Base-by-base conservation (phyloP, 2,329 filamentous ascomycete species). In the Alternaria atra region DNA sequence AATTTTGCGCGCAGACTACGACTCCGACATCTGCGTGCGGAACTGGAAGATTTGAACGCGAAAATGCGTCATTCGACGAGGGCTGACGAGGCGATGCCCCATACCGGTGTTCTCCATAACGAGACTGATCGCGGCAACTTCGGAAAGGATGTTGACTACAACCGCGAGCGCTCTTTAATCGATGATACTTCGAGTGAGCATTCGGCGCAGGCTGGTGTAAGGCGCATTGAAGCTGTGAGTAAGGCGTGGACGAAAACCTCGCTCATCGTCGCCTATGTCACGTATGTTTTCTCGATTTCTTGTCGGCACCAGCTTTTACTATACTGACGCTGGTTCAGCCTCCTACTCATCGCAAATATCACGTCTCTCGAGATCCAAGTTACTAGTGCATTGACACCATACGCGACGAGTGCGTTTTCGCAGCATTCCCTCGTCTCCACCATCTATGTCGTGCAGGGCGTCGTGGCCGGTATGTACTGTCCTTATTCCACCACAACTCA, bases 301-400 rank as follows among this genome's bases (percentile, higher is more conserved):
- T 29, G n/a, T 34, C 2, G 6, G 30, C 1, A 23, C 17, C 10
- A 0, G 27, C 10, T 39, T 2, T 8, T 15, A n/a, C 23, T 17
- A 42, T 23, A 47, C 75, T 71, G 73, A 59, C 5, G 2, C 64
- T 6, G 20, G 2, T 39, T 40, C 20, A 78, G 73, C 10, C 66
- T 77, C 7, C 72, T 89, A 62, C 81, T 89, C 57, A 87, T 90
- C 80, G 87, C 88, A 20, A 89, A 87, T 68, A 84, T 85, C 50
- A 90, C 87, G 6, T 90, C 88, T n/a, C 81, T 91, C 17, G 89
- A 90, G 73, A 84, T 84, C 15, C 89, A 90, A 71, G 87, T 87
- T 8, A 88, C 88, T 2, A 84, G 83, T 53, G 84, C 87, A 8
- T 79, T 91, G 48, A 84, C 85, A 15, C 84, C 86, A 23, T 90